phyloP scores from a whole-genome alignment of 495 filamentous ascomycete genomes.

The Aspergillus nidulans region DNA sequence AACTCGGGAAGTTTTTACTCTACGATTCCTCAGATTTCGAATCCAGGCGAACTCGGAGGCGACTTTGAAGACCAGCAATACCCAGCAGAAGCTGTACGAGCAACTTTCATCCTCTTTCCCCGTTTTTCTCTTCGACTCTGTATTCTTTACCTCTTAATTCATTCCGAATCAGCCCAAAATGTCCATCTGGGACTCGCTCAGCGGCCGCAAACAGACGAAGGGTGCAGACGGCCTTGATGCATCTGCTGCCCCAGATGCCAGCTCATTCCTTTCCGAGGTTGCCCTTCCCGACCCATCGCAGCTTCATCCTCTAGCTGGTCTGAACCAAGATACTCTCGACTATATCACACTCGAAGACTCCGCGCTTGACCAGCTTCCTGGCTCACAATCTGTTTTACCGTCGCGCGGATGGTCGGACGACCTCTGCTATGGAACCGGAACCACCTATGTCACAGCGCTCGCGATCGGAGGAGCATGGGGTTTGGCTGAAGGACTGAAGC shows the following conservation, averaged over 20 bases:
- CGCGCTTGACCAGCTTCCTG: slow-evolving; percentile 81
- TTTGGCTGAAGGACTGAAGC: slow-evolving; percentile 76
- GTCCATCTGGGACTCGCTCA: slow-evolving; percentile 84
- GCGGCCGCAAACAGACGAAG: slow-evolving; percentile 71
- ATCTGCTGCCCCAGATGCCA: slow-evolving; percentile 66
- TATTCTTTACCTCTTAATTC: slow-evolving; percentile 24
- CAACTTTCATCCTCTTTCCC: slow-evolving; percentile 15
- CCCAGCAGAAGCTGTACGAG: slow-evolving; percentile 23
- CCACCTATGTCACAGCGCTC: slow-evolving; percentile 83
- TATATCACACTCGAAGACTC: slow-evolving; percentile 93
- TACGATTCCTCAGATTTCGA: slow-evolving; percentile 15
- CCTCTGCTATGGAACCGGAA: slow-evolving; percentile 93
- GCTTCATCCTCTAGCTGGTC: slow-evolving; percentile 89
- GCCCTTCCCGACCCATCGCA: slow-evolving; percentile 74
- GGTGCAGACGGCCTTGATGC: slow-evolving; percentile 62
- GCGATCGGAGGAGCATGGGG: slow-evolving; percentile 90
- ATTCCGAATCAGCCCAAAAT: slow-evolving; percentile 40
- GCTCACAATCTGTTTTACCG: slow-evolving; percentile 77
- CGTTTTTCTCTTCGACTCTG: slow-evolving; percentile 18
- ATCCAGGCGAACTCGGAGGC: slow-evolving; percentile 2
- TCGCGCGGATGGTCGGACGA: slow-evolving; percentile 97
- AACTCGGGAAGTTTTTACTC: slow-evolving; percentile 47
- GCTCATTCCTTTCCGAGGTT: slow-evolving; percentile 70
- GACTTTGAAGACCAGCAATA: slow-evolving; percentile 18
- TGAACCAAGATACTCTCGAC: slow-evolving; percentile 87